Conservation (phyloP, 441 rosid genomes). For the Adansonia gregorii region DNA sequence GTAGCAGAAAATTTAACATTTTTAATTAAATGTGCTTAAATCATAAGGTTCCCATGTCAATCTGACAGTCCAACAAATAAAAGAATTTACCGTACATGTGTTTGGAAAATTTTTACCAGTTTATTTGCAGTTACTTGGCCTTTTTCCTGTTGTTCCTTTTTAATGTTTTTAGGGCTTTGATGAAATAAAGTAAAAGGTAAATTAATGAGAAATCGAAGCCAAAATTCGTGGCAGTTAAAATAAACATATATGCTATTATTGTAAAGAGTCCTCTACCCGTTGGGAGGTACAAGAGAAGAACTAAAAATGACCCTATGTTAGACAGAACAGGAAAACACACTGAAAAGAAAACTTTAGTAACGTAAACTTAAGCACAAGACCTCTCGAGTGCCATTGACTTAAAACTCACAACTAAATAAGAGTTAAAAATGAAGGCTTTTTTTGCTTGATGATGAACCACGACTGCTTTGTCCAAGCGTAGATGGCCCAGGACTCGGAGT, state of each 20-base stretch:
- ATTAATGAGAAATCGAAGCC: neutral
- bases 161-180: slow-evolving; percentile 3
- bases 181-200: slow-evolving; percentile 17
- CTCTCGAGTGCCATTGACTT: slow-evolving; percentile 53
- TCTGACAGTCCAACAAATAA: neutral
- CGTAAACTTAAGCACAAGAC: slow-evolving; percentile 32
- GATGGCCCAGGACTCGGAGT: slow-evolving; percentile 62
- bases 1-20: neutral
- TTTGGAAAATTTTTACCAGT: neutral
- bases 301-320: slow-evolving; percentile 30
- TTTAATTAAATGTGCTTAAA: neutral
- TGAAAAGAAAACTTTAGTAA: slow-evolving; percentile 23
- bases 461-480: slow-evolving; percentile 40
- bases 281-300: slow-evolving; percentile 27
- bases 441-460: slow-evolving; percentile 37
- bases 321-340: slow-evolving; percentile 26
- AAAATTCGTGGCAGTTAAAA: neutral
- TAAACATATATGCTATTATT: slow-evolving; percentile 23
- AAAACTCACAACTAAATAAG: slow-evolving; percentile 30
- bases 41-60: neutral
- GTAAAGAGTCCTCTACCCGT: slow-evolving; percentile 29
- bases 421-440: slow-evolving; percentile 1
- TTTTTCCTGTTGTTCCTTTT: neutral
- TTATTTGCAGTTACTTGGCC: neutral
- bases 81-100: neutral